A percentile compares a stretch with the other conserved stretches of the same genome.
Conservation (phyloP, 768 basidiomycete species). For the Guyanaporus albipodus region DNA sequence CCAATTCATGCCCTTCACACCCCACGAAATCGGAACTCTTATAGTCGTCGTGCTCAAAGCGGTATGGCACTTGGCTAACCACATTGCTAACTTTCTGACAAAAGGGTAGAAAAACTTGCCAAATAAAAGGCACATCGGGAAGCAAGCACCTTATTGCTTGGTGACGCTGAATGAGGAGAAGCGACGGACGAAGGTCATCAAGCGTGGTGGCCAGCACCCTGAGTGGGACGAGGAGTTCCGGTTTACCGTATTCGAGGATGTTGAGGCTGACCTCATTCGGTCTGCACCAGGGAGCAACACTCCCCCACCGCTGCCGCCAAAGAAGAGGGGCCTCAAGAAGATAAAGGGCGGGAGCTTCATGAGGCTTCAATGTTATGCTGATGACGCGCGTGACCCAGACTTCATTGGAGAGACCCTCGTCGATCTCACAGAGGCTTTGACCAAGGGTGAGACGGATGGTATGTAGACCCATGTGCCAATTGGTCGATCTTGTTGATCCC, state of each 20-base stretch:
- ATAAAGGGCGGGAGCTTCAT: constrained; percentile 74
- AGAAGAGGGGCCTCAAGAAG: constrained; percentile 44
- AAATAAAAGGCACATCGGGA: constrained; percentile 89
- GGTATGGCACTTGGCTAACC: constrained; percentile 47
- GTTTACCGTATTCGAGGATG: constrained; percentile 82
- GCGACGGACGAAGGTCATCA: constrained; percentile 87
- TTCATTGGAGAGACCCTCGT: constrained; percentile 90
- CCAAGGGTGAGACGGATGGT: constrained; percentile 98
- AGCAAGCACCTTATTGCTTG: constrained; percentile 95
- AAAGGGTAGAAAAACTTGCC: constrained; percentile 73
- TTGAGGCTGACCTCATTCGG: constrained; percentile 47
- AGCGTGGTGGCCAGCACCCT: constrained; percentile 95
- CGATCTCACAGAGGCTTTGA: constrained; percentile 84
- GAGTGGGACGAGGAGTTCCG: constrained; percentile 99
- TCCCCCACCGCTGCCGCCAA: constrained; percentile 71
- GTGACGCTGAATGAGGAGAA: constrained; percentile 78
- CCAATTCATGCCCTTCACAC: constrained; percentile 50
- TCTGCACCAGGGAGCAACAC: constrained; percentile 39
- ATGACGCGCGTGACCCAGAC: constrained; percentile 92
- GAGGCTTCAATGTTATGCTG: constrained; percentile 87
- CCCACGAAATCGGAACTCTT: constrained; percentile 86
- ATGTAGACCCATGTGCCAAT: constrained; percentile 28
- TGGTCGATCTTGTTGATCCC: constrained; percentile 13
- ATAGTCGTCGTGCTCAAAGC: constrained; percentile 92
- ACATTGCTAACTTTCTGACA: constrained; percentile 15